These are phyloP conservation scores for Patellaria atrata DNA, from an alignment of 495 filamentous ascomycete genomes.

Conservation along the genomic window DNA sequence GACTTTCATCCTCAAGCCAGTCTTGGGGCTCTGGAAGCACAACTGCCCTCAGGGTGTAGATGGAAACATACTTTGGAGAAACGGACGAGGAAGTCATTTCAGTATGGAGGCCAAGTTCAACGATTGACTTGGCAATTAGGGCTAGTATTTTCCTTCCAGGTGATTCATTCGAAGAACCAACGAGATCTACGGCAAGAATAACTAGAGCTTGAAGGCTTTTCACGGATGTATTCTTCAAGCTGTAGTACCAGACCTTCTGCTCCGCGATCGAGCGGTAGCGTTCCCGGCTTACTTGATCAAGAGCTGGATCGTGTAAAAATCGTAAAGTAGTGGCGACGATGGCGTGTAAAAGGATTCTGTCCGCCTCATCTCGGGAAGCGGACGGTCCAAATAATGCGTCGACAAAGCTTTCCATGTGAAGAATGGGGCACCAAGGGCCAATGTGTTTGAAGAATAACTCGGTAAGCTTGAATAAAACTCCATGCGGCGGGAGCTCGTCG, in stretches of 20 bases:
- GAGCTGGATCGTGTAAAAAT: slow-evolving; percentile 58
- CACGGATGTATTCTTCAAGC: slow-evolving; percentile 75
- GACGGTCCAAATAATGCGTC: slow-evolving; percentile 70
- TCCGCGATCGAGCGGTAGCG: slow-evolving; percentile 70
- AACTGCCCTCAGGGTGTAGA: slow-evolving; percentile 71
- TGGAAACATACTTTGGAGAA: slow-evolving; percentile 60
- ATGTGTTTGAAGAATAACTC: slow-evolving; percentile 85
- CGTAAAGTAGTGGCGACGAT: slow-evolving; percentile 75
- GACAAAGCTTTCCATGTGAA: slow-evolving; percentile 64
- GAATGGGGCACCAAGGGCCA: slow-evolving; percentile 81
- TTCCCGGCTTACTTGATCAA: slow-evolving; percentile 54
- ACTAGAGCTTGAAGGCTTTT: slow-evolving; percentile 75
- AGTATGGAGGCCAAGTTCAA: slow-evolving; percentile 69
- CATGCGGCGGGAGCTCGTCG: slow-evolving; percentile 70
- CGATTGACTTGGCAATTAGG: slow-evolving; percentile 68
- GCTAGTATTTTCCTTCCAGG: slow-evolving; percentile 83
- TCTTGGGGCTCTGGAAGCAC: slow-evolving; percentile 66
- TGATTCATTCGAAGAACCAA: slow-evolving; percentile 68
- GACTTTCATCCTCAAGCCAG: slow-evolving; percentile 77
- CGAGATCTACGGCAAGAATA: slow-evolving; percentile 65
- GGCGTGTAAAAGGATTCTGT: slow-evolving; percentile 69
- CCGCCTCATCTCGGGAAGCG: slow-evolving; percentile 59
- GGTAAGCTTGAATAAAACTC: slow-evolving; percentile 63
- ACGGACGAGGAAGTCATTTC: slow-evolving; percentile 63
- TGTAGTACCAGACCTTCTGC: slow-evolving; percentile 69